These are phyloP conservation scores for Entomophthora muscae DNA, from an alignment of 371 early-diverging fungal species.

Conservation along the genomic window DNA sequence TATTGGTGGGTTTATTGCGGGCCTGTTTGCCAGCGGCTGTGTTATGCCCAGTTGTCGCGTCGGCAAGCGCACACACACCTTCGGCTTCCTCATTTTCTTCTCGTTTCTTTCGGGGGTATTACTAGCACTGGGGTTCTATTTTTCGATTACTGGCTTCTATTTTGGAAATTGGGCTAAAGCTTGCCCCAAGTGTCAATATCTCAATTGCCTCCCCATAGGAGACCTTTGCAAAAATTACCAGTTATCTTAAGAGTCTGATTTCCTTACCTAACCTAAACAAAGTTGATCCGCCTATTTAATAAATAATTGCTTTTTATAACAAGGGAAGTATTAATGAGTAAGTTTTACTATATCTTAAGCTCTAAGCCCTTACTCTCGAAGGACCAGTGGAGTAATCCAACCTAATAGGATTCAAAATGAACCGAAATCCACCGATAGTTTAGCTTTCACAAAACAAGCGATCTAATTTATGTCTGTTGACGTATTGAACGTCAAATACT, in stretches of 20 bases:
- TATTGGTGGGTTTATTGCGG: constrained; percentile 41
- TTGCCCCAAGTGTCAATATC: constrained; percentile 25
- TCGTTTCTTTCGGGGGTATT: constrained; percentile 20
- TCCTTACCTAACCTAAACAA: too few species aligned
- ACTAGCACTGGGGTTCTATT: background rate
- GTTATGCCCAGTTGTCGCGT: constrained; percentile 20
- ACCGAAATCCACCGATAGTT: too few species aligned
- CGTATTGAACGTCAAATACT: too few species aligned
- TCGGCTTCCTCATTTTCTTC: constrained; percentile 20
- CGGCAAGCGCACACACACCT: constrained; percentile 19
- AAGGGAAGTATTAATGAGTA: too few species aligned
- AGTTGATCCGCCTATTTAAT: too few species aligned
- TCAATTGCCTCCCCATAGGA: constrained; percentile 20
- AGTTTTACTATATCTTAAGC: too few species aligned
- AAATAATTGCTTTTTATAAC: too few species aligned
- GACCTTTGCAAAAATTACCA: constrained; percentile 18
- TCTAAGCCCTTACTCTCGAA: too few species aligned
- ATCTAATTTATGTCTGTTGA: too few species aligned
- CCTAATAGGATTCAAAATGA: too few species aligned
- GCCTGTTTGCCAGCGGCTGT: constrained; percentile 28
- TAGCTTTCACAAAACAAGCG: too few species aligned
- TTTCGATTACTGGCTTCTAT: constrained; percentile 27
- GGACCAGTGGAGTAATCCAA: too few species aligned
- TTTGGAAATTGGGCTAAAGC: constrained; percentile 18
- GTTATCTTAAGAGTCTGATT: background rate